Base-by-base conservation (phyloP, 495 filamentous ascomycete species). In the Aspergillus bridgeri region DNA sequence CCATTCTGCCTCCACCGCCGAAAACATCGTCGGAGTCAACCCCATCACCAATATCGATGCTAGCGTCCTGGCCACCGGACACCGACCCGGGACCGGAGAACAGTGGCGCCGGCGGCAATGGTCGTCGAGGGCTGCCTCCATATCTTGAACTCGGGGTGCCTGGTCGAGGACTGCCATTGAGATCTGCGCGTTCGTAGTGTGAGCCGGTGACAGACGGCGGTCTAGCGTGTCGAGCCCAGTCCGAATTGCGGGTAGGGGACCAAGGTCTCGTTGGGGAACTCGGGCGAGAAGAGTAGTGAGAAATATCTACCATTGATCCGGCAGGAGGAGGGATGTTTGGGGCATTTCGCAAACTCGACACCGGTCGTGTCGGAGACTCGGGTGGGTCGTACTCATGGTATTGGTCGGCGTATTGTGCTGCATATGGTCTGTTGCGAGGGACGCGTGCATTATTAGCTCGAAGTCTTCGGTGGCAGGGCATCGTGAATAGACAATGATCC, bases 101-200 rank as follows among this genome's bases (percentile, higher is more conserved):
- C n/a, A 93, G 74, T 5, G 93, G 94, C 25, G 92, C 91, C 2
- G 90, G 90, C 15, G 92, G 94, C n/a, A 97, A 73, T n/a, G 92
- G 92, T 58, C 90, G 79, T 48, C 89, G 82, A 7, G 91, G 89
- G 60, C 89, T 92, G 9, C 91, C 88, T 38, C 91, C 88, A 65
- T 96, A 97, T 63, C 83, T 81, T 42, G 89, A 90, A 4, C 91
- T 89, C 8, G 94, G 90, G 2, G 93, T 96, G 2, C 94, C 94
- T 13, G 94, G 94, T 58, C 94, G 76, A 8, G 94, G 92, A 42
- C 83, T 90, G 7, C 94, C 94, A 66, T 97, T 94, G 52, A 97
- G 68, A 64, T 96, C 91, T 18, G 85, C 81, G 0, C 91, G 89
- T 66, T 97, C 94, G 67, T 94, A 98, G 19, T 84, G 71, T 21